Base-by-base conservation (phyloP, 1,139 yeast species). In the Zygoascus sp. region DNA sequence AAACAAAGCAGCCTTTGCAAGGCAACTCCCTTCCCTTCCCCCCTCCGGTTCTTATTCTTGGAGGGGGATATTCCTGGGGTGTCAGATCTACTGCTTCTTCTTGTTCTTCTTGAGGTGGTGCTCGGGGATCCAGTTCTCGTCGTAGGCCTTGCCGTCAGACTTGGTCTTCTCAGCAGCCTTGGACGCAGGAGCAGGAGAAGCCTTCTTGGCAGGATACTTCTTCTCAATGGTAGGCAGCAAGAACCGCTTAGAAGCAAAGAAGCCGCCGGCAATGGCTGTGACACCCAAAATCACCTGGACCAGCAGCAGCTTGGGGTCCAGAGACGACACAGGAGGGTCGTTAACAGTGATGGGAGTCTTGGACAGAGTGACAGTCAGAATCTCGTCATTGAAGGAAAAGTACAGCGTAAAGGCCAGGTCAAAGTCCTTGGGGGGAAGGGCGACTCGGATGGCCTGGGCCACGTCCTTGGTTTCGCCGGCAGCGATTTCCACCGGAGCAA, bases 231-330 rank as follows among this genome's bases (percentile, higher is more conserved):
- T 64, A 40, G 69, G 60, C 44, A 63, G 57, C 49, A 82, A 79
- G 62, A 73, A 76, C 39, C 67, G 58, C 45, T 62, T 66, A 65
- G 77, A 51, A 17, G 79, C 46, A 63, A 60, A 60, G 63, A 81
- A 83, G 39, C 69, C 80, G 40, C 75, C 58, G 30, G 70, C 78
- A 42, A 69, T 81, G 35, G 81, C 52, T 10, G 83, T 66, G 17
- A 69, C 75, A 10, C 70, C 58, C 55, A 85, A 69, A 30, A 86
- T 60, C 15, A 79, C 48, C 60, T 80, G 83, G 56, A 83, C 75
- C 41, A 84, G 64, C 52, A 87, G 64, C 60, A 87, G 76, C 64
- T 83, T 80, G 23, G 90, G 92, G 62, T 85, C 79, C 66, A 83
- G 81, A 50, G 82, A 56, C 0, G 95, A 82, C 57, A 88, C 70